Conservation (phyloP, 352 stramenopile species). For the Globisporangium emineosum region DNA sequence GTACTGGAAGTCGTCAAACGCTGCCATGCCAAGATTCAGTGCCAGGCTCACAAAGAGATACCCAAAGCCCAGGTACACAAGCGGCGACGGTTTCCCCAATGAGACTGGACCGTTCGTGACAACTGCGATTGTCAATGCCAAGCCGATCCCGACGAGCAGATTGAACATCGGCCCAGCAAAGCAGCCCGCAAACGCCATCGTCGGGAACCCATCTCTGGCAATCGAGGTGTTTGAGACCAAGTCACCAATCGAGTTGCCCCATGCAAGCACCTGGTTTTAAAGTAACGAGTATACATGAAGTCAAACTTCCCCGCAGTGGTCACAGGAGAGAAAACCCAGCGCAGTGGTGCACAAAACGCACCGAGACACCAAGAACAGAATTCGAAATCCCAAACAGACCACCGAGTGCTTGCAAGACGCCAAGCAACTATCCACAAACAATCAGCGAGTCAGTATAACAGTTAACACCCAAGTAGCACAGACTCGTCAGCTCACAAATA, state of each 20-base stretch:
- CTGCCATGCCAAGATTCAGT: conserved; percentile 59
- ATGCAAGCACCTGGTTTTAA: conserved; percentile 59
- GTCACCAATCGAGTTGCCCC: conserved; percentile 79
- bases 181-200: conserved; percentile 81
- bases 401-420: conserved; percentile 69
- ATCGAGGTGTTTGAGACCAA: conserved; percentile 80
- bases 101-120: conserved; percentile 45
- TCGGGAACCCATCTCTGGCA: conserved; percentile 72
- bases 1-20: conserved; percentile 61
- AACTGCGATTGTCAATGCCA: conserved; percentile 66
- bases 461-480: not conserved
- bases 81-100: conserved; percentile 48
- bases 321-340: not conserved
- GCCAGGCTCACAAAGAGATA: conserved; percentile 64
- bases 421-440: conserved; percentile 34
- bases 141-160: conserved; percentile 62
- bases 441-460: not conserved
- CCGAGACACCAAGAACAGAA: conserved; percentile 72
- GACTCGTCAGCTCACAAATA: not conserved
- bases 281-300: not conserved
- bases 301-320: not conserved
- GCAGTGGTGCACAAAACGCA: conserved; percentile 23
- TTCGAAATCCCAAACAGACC: conserved; percentile 73
- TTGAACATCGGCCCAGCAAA: conserved; percentile 85
- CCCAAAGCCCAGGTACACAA: conserved; percentile 67